A percentile compares a stretch with the other conserved stretches of the same genome.
Conservation (phyloP, 2,329 filamentous ascomycete genomes). For the Fusarium hostae region DNA sequence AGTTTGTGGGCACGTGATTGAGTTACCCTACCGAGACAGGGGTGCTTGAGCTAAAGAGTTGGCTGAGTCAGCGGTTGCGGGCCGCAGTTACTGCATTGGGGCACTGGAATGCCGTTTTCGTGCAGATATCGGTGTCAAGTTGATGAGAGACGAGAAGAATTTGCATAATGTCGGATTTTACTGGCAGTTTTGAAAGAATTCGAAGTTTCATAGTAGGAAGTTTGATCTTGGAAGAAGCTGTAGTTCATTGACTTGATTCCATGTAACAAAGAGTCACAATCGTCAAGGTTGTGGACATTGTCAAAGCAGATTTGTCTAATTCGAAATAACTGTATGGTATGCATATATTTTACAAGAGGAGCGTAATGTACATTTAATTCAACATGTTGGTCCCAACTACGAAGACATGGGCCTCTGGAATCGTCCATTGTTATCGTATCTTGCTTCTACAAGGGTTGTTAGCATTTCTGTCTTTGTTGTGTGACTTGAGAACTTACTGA, state of each 20-base stretch:
- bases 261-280: not conserved
- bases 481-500: conserved; percentile 74
- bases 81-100: conserved; percentile 17
- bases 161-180: not conserved
- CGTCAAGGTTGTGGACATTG: not conserved
- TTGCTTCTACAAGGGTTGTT: conserved; percentile 54
- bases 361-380: conserved; percentile 34
- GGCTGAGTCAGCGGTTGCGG: conserved; percentile 2
- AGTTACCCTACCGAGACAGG: conserved; percentile 8
- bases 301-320: conserved; percentile 2
- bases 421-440: conserved; percentile 59
- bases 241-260: not conserved
- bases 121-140: not conserved
- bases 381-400: conserved; percentile 36
- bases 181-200: not conserved
- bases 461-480: conserved; percentile 40
- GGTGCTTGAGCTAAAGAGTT: not conserved
- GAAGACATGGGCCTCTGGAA: conserved; percentile 53
- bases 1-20: conserved; percentile 49
- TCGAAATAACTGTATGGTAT: conserved; percentile 10
- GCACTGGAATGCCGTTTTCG: not conserved
- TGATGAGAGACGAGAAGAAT: not conserved
- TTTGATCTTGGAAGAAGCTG: not conserved
- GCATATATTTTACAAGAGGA: conserved; percentile 29
- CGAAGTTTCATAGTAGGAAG: accelerated